Evolutionary conservation across 2,329 filamentous ascomycete genomes (phyloP).

Genomic region (Cercospora sp.): DNA sequence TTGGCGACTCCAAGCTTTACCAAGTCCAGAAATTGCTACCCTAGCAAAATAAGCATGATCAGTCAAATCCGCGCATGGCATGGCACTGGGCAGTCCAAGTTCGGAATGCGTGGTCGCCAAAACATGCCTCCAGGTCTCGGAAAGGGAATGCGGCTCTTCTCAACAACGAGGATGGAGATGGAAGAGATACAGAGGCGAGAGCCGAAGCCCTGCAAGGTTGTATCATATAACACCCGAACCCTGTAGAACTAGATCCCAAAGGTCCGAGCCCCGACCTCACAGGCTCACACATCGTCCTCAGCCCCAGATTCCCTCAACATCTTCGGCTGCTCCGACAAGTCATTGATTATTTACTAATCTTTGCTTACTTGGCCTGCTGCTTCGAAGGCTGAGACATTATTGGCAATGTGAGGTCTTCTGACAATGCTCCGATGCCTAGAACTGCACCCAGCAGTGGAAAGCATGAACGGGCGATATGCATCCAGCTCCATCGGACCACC

Average conservation of each 20-base stretch:
- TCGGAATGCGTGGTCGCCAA: not conserved
- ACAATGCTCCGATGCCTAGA: not conserved
- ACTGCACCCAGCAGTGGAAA: conserved; percentile 9
- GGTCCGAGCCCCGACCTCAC: not conserved
- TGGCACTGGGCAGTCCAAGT: not conserved
- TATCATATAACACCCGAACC: not conserved
- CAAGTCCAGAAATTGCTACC: too few relatives aligned
- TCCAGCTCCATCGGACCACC: conserved; percentile 10
- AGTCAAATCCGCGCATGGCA: not conserved
- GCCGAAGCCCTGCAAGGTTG: not conserved
- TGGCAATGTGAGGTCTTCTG: not conserved
- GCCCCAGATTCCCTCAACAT: too few relatives aligned
- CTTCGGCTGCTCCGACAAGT: not conserved
- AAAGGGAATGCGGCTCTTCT: not conserved
- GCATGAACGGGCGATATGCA: conserved; percentile 8
- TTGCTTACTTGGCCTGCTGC: not conserved
- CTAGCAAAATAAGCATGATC: too few relatives aligned
- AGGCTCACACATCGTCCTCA: not conserved
- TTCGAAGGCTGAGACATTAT: not conserved
- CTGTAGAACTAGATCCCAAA: not conserved
- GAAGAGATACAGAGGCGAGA: not conserved
- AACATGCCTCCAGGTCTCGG: not conserved
- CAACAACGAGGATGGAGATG: not conserved
- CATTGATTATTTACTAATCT: not conserved
- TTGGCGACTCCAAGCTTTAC: too few relatives aligned